Base-by-base conservation (phyloP, 192 early-diverging fungal species). In the Rhizoclosmatium sp. region DNA sequence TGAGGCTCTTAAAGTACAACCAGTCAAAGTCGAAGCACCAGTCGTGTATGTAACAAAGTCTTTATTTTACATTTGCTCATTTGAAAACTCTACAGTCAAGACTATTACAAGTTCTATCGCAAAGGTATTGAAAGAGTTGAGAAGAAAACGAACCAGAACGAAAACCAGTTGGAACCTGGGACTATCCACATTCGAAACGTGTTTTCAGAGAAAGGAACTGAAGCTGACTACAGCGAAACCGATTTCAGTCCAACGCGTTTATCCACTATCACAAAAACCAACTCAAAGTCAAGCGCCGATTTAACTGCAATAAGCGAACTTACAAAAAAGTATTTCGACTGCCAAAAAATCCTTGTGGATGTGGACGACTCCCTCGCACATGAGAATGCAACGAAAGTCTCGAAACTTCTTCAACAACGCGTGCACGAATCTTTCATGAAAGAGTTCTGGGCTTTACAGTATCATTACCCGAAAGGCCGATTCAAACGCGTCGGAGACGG, bases 361-460 rank as follows among this genome's bases (percentile, higher is more conserved):
- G 44, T 19, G 16, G 65, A 68, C 44, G 46, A 7, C 40, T 68
- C 65, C 44, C 40, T 68, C 44, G 40, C 65, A 16, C 0, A 68
- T 3, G 12, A 46, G 9, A 47, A 68, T 3, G 42, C 21, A 5
- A 2, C 9, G 9, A 31, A 10, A 16, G 42, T 68, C 21, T 46
- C 40, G 9, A 4, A 47, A 10, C 9, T 68, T 21, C 65, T 68
- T 42, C 40, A 68, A 46, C 5, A 68, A 3, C 65, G 65, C 65
- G 65, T 68, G 12, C 65, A 68, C 46, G 65, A 68, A 62, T 31
- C 19, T 21, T 71, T 71, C 49, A 71, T 71, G 69, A 44, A n/a
- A 41, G 49, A 71, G 21, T 71, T 71, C 54, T 71, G 69, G 69
- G 46, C 69, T 23, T 41, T 71, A 49, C 69, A 71, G 4, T 71